These are phyloP conservation scores for Orbilia ellipsospora DNA, from an alignment of 2,329 filamentous ascomycete species.

Conservation along the genomic window DNA sequence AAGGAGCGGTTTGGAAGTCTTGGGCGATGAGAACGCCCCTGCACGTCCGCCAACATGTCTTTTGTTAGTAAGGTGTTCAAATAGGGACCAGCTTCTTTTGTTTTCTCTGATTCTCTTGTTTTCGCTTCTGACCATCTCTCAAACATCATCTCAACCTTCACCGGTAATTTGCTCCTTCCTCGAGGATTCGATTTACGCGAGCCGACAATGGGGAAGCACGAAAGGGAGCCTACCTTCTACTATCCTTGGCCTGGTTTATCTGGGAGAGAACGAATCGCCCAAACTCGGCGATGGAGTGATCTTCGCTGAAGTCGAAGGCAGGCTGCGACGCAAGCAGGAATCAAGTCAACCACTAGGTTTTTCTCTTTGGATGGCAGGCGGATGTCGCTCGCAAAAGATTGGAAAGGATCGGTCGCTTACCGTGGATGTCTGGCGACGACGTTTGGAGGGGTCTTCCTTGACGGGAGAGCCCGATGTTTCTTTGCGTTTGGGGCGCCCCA, in stretches of 20 bases:
- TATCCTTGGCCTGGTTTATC: constrained; percentile 43
- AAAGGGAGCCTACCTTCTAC: constrained; percentile 36
- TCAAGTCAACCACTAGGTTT: no score
- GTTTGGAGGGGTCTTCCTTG: constrained; percentile 42
- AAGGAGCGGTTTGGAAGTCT: constrained; percentile 44
- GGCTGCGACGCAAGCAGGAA: constrained; percentile 28
- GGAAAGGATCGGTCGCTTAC: constrained; percentile 19
- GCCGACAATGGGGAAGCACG: neutral
- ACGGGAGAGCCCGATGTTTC: constrained; percentile 48
- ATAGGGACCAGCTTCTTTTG: constrained; percentile 16
- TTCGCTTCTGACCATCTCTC: constrained; percentile 8
- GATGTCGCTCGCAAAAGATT: neutral
- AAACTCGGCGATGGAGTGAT: constrained; percentile 40
- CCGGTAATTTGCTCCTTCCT: neutral
- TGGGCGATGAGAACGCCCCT: constrained; percentile 36
- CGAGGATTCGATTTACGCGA: neutral
- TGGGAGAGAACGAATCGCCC: constrained; percentile 19
- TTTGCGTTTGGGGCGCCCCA: constrained; percentile 52
- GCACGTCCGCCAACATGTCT: constrained; percentile 10
- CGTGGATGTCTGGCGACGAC: constrained; percentile 37
- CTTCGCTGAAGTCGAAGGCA: constrained; percentile 37
- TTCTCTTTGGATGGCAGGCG: no score
- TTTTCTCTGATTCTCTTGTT: constrained; percentile 10
- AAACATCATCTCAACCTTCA: neutral
- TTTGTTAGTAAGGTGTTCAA: constrained; percentile 34